phyloP scores from a whole-genome alignment of 2,329 filamentous ascomycete species.

The Teratosphaeriaceae sp. region DNA sequence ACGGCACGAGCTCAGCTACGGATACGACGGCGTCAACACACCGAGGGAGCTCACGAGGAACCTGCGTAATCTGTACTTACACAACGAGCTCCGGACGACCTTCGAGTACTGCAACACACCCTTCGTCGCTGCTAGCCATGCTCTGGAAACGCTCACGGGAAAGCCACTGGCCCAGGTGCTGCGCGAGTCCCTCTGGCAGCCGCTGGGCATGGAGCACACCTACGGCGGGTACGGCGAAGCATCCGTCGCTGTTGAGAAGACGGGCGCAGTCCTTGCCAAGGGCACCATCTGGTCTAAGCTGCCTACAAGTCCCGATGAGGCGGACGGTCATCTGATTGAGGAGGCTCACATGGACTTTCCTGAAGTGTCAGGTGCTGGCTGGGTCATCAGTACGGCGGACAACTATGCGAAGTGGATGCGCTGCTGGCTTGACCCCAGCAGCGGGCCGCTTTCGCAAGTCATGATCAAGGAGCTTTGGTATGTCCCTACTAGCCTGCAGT shows the following conservation, averaged over 20 bases:
- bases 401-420: conserved; percentile 3
- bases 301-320: not conserved
- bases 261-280: not conserved
- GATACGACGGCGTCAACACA: not conserved
- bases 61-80: not conserved
- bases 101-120: conserved; percentile 3
- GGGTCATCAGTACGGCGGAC: not conserved
- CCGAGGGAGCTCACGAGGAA: not conserved
- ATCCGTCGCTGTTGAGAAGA: not conserved
- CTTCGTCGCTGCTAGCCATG: not conserved
- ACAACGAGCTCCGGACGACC: not conserved
- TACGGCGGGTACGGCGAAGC: not conserved
- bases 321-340: not conserved
- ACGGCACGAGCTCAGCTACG: not conserved
- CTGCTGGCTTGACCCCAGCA: not conserved
- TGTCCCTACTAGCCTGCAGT: not conserved
- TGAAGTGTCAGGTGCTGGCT: conserved; percentile 1
- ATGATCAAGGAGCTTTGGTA: conserved; percentile 5
- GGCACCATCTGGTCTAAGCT: not conserved
- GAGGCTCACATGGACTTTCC: not conserved
- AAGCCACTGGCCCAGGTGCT: not conserved
- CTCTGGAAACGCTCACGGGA: not conserved
- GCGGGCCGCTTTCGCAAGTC: not conserved
- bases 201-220: conserved; percentile 1
- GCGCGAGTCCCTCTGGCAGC: not conserved